Base-by-base conservation (phyloP, 2,329 filamentous ascomycete species). In the Fusarium setosum region DNA sequence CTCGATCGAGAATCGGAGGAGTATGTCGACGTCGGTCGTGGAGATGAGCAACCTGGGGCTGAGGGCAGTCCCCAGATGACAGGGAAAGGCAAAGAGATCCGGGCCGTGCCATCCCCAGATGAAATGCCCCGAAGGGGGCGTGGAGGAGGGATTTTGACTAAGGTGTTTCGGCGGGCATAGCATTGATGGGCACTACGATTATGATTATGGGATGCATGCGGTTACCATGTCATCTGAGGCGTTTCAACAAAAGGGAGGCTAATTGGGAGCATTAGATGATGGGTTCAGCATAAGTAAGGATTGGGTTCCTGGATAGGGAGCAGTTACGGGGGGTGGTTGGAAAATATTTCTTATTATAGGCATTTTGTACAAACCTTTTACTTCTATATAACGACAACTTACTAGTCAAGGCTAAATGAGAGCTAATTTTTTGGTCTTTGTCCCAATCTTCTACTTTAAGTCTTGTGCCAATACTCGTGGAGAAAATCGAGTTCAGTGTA, bases 91-190 rank as follows among this genome's bases (percentile, higher is more conserved):
- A 71, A 70, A 41, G 69, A 70, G 42, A 52, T 59, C 40, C 62
- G 71, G n/a, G 44, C 48, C 15, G 44, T 55, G 24, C 31, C 56
- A 24, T 56, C 65, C 3, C 58, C 59, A 21, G 71, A 71, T 24
- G 70, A 68, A 37, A 41, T 56, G 56, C 60, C 69, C 18, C 66
- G 71, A 37, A 65, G 66, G 53, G 68, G 72, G 31, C 72, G 77
- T 15, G 72, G 75, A 23, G 72, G 72, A 15, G 71, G 73, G 20
- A 59, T 79, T 48, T 69, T 80, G 18, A 76, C 73, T 37, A 79
- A 79, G 69, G 75, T 79, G 63, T 77, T 79, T 41, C 69, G 76
- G 49, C 72, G 75, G 53, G 60, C 62, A 58, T 74, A 64, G 23
- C 13, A 21, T 44, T 26, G 35, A 54, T 47, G 29, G 11, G 12